Conservation (phyloP, 805 yeast species). For the Cyberlindnera mycetangii region DNA sequence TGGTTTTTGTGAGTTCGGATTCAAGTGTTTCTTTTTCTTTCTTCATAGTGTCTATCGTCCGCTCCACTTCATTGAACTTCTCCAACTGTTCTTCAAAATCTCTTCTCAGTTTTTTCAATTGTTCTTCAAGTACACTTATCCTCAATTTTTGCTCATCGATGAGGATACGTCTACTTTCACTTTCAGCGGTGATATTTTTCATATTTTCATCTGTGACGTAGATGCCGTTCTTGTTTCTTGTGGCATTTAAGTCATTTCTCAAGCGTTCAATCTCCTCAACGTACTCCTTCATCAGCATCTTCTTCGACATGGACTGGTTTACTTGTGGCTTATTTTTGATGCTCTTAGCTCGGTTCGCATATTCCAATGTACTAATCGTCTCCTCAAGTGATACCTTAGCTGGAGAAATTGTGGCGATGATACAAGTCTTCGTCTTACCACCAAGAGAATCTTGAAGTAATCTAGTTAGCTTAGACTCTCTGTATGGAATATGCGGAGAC, state of each 20-base stretch:
- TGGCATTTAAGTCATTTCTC: constrained; percentile 58
- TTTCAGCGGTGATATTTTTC: constrained; percentile 38
- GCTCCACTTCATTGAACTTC: constrained; percentile 21
- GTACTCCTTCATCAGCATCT: constrained; percentile 50
- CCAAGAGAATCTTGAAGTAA: constrained; percentile 81
- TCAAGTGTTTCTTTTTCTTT: constrained; percentile 6
- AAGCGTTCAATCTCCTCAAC: constrained; percentile 53
- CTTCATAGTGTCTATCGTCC: constrained; percentile 16
- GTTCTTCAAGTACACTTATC: constrained; percentile 46
- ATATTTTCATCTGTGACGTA: constrained; percentile 55
- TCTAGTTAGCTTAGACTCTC: constrained; percentile 80
- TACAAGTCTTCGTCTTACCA: constrained; percentile 77
- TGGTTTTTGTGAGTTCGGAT: constrained; percentile 11
- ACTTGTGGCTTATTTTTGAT: constrained; percentile 68
- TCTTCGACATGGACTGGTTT: constrained; percentile 57
- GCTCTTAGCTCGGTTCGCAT: constrained; percentile 78
- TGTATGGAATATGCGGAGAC: constrained; percentile 71
- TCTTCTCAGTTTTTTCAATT: constrained; percentile 38
- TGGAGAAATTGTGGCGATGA: constrained; percentile 81
- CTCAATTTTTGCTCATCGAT: constrained; percentile 49
- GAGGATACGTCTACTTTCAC: constrained; percentile 47
- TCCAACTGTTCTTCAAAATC: constrained; percentile 37
- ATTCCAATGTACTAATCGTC: constrained; percentile 76
- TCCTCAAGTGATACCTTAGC: constrained; percentile 71
- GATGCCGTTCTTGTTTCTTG: constrained; percentile 65